These are phyloP conservation scores for Beauveria brongniartii DNA, from an alignment of 2,329 filamentous ascomycete genomes.

Conservation along the genomic window DNA sequence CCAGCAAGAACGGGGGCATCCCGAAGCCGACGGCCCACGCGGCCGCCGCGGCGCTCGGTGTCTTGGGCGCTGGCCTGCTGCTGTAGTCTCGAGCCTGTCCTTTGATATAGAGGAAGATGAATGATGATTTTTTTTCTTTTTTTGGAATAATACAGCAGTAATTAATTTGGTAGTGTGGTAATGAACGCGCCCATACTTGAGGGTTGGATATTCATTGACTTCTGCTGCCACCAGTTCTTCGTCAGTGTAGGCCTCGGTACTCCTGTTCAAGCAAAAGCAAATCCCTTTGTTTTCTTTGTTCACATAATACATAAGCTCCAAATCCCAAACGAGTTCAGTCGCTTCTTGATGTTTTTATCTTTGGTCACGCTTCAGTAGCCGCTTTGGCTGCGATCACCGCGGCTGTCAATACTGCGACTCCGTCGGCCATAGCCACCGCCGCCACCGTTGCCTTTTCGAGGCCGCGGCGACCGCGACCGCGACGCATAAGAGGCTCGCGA, in stretches of 20 bases:
- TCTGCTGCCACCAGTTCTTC: background rate
- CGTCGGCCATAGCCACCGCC: conserved; percentile 30
- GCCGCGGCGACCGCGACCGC: conserved; percentile 40
- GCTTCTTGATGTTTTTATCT: background rate
- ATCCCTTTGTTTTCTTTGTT: background rate
- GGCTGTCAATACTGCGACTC: conserved; percentile 36
- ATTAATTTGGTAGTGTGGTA: background rate
- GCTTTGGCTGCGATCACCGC: conserved; percentile 26
- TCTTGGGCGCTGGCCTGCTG: conserved; percentile 20
- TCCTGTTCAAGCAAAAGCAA: background rate
- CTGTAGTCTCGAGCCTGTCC: background rate
- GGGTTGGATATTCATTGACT: too few relatives aligned
- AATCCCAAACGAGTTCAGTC: too few relatives aligned
- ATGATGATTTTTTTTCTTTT: too few relatives aligned
- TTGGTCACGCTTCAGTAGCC: conserved; percentile 18
- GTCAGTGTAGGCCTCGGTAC: background rate
- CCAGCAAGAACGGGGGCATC: conserved; percentile 15
- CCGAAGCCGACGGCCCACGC: conserved; percentile 18
- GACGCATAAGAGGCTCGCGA: conserved; percentile 37
- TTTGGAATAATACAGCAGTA: background rate
- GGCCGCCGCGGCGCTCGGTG: conserved; percentile 22
- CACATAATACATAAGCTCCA: background rate
- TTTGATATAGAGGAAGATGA: background rate
- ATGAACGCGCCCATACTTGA: background rate
- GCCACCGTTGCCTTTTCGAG: conserved; percentile 24